phyloP scores from a whole-genome alignment of 1,284 basidiomycete species.

The Malassezia brasiliensis region DNA sequence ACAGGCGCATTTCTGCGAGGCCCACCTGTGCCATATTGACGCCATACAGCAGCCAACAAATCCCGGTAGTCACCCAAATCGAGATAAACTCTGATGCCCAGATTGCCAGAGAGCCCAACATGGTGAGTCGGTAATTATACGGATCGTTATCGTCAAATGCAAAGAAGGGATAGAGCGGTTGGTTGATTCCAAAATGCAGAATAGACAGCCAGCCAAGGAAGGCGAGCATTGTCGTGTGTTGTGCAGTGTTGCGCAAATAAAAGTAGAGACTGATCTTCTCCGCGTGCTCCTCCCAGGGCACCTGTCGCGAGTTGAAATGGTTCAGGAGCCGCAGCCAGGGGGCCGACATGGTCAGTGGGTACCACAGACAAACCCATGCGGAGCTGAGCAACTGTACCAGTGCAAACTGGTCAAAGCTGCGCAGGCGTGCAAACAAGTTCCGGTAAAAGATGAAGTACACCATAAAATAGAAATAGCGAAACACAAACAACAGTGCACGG shows the following conservation, averaged over 20 bases:
- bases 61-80: constrained; percentile 50
- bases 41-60: constrained; percentile 51
- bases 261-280: constrained; percentile 52
- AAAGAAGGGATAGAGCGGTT: constrained; percentile 55
- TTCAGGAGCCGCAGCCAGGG: constrained; percentile 50
- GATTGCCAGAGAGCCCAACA: constrained; percentile 53
- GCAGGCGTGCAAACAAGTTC: constrained; percentile 49
- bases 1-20: constrained; percentile 53
- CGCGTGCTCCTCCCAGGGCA: constrained; percentile 53
- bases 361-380: constrained; percentile 53
- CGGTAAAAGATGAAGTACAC: constrained; percentile 50
- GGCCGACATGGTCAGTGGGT: constrained; percentile 54
- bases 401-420: constrained; percentile 50
- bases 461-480: constrained; percentile 50
- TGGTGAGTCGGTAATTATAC: constrained; percentile 56
- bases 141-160: constrained; percentile 53
- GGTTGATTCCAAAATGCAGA: constrained; percentile 54
- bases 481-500: constrained; percentile 54
- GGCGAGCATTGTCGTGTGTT: constrained; percentile 53
- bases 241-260: constrained; percentile 55
- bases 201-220: constrained; percentile 52
- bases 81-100: constrained; percentile 54
- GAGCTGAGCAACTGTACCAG: constrained; percentile 55
- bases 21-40: constrained; percentile 54
- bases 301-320: constrained; percentile 51